phyloP scores from a whole-genome alignment of 257 asterid genomes.

The Plectranthus barbatus region DNA sequence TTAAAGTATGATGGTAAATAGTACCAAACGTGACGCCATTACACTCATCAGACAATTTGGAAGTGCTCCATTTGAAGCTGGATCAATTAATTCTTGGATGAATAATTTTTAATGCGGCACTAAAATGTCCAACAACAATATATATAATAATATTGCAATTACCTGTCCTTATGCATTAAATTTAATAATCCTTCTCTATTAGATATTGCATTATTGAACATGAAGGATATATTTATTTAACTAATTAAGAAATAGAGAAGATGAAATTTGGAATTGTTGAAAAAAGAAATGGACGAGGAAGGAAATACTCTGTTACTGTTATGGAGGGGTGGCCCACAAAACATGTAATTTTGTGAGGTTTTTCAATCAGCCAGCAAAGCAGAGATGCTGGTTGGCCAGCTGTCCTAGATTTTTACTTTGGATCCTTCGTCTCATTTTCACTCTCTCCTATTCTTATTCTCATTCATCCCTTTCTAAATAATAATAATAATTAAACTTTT shows the following conservation, averaged over 20 bases:
- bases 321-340: neutral
- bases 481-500: no score
- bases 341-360: neutral
- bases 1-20: neutral
- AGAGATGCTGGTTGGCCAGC: neutral
- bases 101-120: neutral
- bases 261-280: neutral
- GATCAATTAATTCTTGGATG: neutral
- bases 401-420: neutral
- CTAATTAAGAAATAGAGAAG: neutral
- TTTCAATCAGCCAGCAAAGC: neutral
- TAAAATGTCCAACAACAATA: neutral
- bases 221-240: no score
- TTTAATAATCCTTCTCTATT: neutral
- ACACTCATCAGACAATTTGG: neutral
- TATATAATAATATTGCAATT: neutral
- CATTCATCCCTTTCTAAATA: no score
- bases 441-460: no score
- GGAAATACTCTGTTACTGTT: neutral
- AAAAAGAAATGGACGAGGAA: neutral
- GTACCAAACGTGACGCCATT: conserved; percentile 3
- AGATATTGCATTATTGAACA: neutral
- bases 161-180: no score
- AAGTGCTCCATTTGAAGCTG: neutral
- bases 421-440: no score